Evolutionary conservation across 192 early-diverging fungal genomes (phyloP).

Genomic region (Lunasporangiospora selenospora): DNA sequence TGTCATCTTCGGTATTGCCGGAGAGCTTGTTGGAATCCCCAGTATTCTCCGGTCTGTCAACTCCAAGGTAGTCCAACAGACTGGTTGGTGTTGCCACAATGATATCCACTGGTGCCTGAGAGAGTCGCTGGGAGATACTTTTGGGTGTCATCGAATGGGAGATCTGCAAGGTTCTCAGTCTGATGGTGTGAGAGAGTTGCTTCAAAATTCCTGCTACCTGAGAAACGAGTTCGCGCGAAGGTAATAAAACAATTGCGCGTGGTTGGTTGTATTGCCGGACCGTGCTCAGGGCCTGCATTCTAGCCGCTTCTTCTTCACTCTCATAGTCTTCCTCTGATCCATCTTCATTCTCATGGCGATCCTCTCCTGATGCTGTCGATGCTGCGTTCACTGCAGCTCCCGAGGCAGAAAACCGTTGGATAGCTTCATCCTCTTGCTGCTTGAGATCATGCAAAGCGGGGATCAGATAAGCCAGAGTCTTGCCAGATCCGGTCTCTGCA

Average conservation of each 20-base stretch:
- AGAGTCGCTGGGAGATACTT: constrained; percentile 54
- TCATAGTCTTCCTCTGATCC: constrained; percentile 4
- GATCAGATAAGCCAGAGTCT: constrained; percentile 88
- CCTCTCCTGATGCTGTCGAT: not conserved
- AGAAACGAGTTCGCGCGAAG: constrained; percentile 85
- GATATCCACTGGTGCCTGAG: constrained; percentile 78
- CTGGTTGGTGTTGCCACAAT: constrained; percentile 84
- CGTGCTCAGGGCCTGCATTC: constrained; percentile 16
- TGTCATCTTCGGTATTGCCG: too few relatives aligned
- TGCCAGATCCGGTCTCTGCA: constrained; percentile 92
- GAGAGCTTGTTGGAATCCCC: too few relatives aligned
- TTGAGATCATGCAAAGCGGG: constrained; percentile 83
- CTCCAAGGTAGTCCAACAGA: constrained; percentile 65
- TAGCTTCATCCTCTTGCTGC: constrained; percentile 60
- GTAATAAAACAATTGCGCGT: constrained; percentile 85
- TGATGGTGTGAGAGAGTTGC: constrained; percentile 67
- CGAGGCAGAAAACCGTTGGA: constrained; percentile 9
- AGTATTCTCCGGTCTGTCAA: too few relatives aligned
- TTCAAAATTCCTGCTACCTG: constrained; percentile 85
- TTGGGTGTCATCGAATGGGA: constrained; percentile 55
- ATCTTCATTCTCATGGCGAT: not conserved
- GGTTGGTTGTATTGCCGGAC: constrained; percentile 79
- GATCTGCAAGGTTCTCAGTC: constrained; percentile 71
- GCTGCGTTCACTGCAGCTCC: constrained; percentile 6
- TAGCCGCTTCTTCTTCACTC: constrained; percentile 18